phyloP scores from a whole-genome alignment of 768 basidiomycete species.

The Boletus tomentosulus region DNA sequence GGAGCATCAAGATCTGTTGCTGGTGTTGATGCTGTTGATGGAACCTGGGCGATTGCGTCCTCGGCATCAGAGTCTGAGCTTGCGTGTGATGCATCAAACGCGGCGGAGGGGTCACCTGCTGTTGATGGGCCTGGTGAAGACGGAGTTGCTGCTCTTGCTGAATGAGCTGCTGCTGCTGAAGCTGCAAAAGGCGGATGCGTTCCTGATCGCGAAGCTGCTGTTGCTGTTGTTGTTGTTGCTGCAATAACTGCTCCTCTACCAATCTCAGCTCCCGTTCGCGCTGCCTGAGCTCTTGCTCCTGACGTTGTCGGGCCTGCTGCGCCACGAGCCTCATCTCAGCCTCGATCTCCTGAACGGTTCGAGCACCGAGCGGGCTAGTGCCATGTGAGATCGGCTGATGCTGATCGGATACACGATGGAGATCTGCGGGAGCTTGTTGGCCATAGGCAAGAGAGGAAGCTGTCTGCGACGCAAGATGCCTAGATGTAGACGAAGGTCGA shows the following conservation, averaged over 20 bases:
- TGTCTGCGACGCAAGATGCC: slow-evolving; percentile 22
- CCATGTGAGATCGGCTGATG: slow-evolving; percentile 36
- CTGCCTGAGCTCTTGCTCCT: slow-evolving; percentile 43
- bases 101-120: slow-evolving; percentile 57
- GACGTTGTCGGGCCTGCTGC: slow-evolving; percentile 39
- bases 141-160: slow-evolving; percentile 35
- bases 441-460: slow-evolving; percentile 21
- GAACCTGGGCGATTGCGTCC: slow-evolving; percentile 76
- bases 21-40: slow-evolving; percentile 73
- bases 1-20: slow-evolving; percentile 62
- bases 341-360: slow-evolving; percentile 79
- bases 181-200: slow-evolving; percentile 38
- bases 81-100: slow-evolving; percentile 50
- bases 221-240: slow-evolving; percentile 38
- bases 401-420: slow-evolving; percentile 34
- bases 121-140: slow-evolving; percentile 36
- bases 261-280: slow-evolving; percentile 41
- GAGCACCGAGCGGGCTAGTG: slow-evolving; percentile 37
- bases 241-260: slow-evolving; percentile 32
- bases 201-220: slow-evolving; percentile 42
- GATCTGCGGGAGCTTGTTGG: slow-evolving; percentile 33
- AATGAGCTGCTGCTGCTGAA: slow-evolving; percentile 40
- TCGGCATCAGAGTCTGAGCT: slow-evolving; percentile 34
- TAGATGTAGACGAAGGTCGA: slow-evolving; percentile 22
- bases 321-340: slow-evolving; percentile 73